Conservation (phyloP, 1,284 basidiomycete species). For the Tylopilus sp. region DNA sequence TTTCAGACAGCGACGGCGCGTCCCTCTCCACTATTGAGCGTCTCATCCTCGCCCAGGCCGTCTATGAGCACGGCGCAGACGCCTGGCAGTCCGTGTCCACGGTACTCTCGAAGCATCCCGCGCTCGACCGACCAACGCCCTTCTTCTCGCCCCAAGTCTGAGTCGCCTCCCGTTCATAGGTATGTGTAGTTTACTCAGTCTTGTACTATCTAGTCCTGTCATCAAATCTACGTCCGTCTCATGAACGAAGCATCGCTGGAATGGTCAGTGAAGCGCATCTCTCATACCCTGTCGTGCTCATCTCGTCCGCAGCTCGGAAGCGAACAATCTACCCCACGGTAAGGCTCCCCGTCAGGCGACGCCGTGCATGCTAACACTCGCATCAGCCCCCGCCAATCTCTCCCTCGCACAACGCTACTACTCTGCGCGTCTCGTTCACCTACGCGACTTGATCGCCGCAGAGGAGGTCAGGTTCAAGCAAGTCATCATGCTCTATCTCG, state of each 20-base stretch:
- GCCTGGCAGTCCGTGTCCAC: constrained; percentile 71
- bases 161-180: constrained; percentile 26
- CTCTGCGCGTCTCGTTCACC: constrained; percentile 61
- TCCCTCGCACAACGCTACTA: constrained; percentile 74
- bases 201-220: constrained; percentile 54
- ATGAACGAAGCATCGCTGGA: constrained; percentile 68
- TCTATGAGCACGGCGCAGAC: constrained; percentile 77
- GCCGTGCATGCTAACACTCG: neutral
- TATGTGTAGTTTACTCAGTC: constrained; percentile 20
- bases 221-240: constrained; percentile 59
- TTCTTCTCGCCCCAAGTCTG: constrained; percentile 64
- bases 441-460: constrained; percentile 61
- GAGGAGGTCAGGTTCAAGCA: constrained; percentile 81
- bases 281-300: constrained; percentile 9
- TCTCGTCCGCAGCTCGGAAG: constrained; percentile 37
- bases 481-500: constrained; percentile 17
- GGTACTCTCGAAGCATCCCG: constrained; percentile 63
- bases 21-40: constrained; percentile 53
- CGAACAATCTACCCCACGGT: constrained; percentile 42
- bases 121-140: constrained; percentile 57
- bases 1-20: constrained; percentile 9
- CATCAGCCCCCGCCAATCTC: constrained; percentile 50
- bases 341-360: constrained; percentile 9
- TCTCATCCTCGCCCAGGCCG: constrained; percentile 79
- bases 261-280: constrained; percentile 48